Evolutionary conservation across 2,329 filamentous ascomycete genomes (phyloP), one percentile per base, ranked within the genome.

Genomic region (Fusarium sp.): DNA sequence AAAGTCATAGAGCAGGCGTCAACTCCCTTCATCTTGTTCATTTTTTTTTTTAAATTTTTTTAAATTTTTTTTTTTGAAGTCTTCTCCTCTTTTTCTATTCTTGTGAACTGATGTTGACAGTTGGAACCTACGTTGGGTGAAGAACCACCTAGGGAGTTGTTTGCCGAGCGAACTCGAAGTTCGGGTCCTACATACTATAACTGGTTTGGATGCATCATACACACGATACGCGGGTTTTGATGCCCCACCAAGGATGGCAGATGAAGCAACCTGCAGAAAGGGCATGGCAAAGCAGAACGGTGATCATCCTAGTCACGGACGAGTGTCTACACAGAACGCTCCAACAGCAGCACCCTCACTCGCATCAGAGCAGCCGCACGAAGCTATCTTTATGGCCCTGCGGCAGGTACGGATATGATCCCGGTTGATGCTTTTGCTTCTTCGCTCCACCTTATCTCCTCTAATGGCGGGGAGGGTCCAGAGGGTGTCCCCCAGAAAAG

Each of bases 391-490:
- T 68, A 63, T 44, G 64, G 58, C 72, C 75, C 49, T 52, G 49
- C 37, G 20, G 70, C 69, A 76, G 77, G 76, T 61, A 68, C 49
- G 56, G 53, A 75, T 75, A 75, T 71, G 67, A 62, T 65, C 71
- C 69, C 63, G 74, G 71, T 70, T 75, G 69, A 77, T 74, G 66
- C 71, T 68, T 70, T 70, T 76, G 73, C 58, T 61, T 65, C 61
- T 60, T 68, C 48, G 70, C 68, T 74, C 74, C 75, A 77, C 74
- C 65, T 48, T 53, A 50, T 53, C 44, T 54, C 50, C 60, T 55
- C 44, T 64, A 39, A 33, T 66, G 70, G 57, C 55, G 53, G 63
- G 62, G 68, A 67, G 63, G 57, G 63, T 55, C 47, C 50, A 59
- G 65, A 68, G 65, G 57, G 68, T 56, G 63, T 56, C 53, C 31